These are phyloP conservation scores for Rhodotorula diobovata DNA, from an alignment of 768 basidiomycete genomes.

Conservation along the genomic window DNA sequence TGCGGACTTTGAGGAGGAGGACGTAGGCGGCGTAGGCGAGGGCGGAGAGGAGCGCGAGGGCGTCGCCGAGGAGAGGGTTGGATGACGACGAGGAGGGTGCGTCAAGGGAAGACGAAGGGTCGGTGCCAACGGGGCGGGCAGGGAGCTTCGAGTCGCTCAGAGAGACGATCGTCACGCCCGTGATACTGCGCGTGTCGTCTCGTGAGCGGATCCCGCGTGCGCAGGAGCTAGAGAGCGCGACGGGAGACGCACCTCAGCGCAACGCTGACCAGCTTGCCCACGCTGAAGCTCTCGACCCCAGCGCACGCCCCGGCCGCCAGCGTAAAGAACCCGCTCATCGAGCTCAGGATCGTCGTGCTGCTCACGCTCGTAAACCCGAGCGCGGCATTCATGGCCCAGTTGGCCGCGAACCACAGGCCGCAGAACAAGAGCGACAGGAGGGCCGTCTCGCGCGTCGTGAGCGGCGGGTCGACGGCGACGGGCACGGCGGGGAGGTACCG, in stretches of 20 bases:
- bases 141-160: slow-evolving; percentile 55
- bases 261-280: slow-evolving; percentile 71
- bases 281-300: slow-evolving; percentile 69
- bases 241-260: slow-evolving; percentile 61
- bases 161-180: slow-evolving; percentile 82
- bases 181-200: slow-evolving; percentile 63
- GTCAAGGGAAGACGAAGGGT: slow-evolving; percentile 11
- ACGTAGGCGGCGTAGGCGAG: slow-evolving; percentile 84
- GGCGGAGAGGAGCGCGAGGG: slow-evolving; percentile 78
- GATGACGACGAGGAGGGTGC: slow-evolving; percentile 17
- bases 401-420: slow-evolving; percentile 83
- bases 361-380: slow-evolving; percentile 88
- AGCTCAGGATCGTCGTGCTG: slow-evolving; percentile 80
- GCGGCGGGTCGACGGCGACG: slow-evolving; percentile 46
- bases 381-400: slow-evolving; percentile 81
- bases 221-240: neutral
- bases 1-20: slow-evolving; percentile 79
- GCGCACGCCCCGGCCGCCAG: slow-evolving; percentile 75
- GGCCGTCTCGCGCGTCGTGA: slow-evolving; percentile 68
- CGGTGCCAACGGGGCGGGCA: slow-evolving; percentile 6
- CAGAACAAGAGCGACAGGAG: slow-evolving; percentile 74
- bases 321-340: slow-evolving; percentile 93
- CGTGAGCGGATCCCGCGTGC: neutral
- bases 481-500: slow-evolving; percentile 13
- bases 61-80: slow-evolving; percentile 65